Percentiles rank a stretch among this genome's conserved stretches.
These are phyloP conservation scores for Quercus lobata DNA, from an alignment of 331 rosid genomes.

Conservation along the genomic window DNA sequence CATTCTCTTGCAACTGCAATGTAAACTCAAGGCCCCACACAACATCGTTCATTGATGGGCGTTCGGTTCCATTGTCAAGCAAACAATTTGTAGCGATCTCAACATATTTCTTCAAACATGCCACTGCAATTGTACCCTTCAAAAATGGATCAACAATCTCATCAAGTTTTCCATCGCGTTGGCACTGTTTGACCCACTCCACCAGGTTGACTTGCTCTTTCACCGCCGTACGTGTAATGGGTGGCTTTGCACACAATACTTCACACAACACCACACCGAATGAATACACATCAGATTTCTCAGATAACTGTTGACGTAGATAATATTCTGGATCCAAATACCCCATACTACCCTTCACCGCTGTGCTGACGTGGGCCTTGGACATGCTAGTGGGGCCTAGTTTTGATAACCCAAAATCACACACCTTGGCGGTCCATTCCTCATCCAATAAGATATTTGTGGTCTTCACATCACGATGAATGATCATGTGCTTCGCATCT, in stretches of 20 bases:
- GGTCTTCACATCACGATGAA: slow-evolving; percentile 31
- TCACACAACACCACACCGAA: slow-evolving; percentile 1
- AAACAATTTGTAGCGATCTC: neutral
- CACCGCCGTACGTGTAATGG: neutral
- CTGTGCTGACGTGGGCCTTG: neutral
- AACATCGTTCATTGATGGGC: neutral
- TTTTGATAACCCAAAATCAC: slow-evolving; percentile 1
- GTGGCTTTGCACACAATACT: neutral
- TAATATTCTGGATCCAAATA: neutral
- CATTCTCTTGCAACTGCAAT: neutral
- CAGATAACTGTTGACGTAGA: neutral
- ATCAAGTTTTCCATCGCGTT: neutral
- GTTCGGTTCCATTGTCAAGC: neutral
- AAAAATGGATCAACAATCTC: neutral
- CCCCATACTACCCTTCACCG: neutral
- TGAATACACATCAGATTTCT: neutral
- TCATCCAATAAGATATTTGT: slow-evolving; percentile 19
- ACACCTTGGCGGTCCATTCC: neutral
- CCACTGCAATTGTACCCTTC: neutral
- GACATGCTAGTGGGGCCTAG: neutral
- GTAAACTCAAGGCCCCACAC: neutral
- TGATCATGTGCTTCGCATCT: neutral
- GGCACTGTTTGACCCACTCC: neutral
- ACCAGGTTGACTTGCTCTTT: neutral
- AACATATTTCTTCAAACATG: neutral